phyloP scores from a whole-genome alignment of 495 filamentous ascomycete species.

The Podospora comata region DNA sequence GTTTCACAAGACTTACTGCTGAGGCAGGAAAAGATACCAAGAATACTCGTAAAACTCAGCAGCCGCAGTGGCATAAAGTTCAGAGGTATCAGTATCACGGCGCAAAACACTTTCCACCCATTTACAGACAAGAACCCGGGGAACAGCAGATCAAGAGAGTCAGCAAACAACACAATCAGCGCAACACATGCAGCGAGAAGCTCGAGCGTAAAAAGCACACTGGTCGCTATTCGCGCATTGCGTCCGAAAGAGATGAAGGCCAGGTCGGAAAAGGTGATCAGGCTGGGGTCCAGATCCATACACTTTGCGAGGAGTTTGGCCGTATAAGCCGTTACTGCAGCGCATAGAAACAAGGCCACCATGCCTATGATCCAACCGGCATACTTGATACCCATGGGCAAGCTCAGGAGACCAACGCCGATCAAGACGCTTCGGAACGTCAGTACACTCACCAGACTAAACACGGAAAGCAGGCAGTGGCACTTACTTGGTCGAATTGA shows the following conservation, averaged over 20 bases:
- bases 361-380: slow-evolving; percentile 88
- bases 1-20: slow-evolving; percentile 59
- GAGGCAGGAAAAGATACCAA: slow-evolving; percentile 85
- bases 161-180: slow-evolving; percentile 88
- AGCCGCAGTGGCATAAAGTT: slow-evolving; percentile 81
- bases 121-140: slow-evolving; percentile 62
- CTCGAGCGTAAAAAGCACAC: slow-evolving; percentile 83
- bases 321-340: slow-evolving; percentile 77
- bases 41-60: slow-evolving; percentile 83
- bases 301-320: slow-evolving; percentile 84
- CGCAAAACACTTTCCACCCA: slow-evolving; percentile 85
- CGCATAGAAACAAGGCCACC: slow-evolving; percentile 67
- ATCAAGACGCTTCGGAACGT: slow-evolving; percentile 62
- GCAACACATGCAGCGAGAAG: slow-evolving; percentile 87
- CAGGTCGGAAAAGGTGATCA: slow-evolving; percentile 88
- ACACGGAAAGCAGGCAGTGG: neutral
- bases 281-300: slow-evolving; percentile 69
- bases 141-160: slow-evolving; percentile 77
- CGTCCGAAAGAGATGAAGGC: slow-evolving; percentile 91
- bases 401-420: slow-evolving; percentile 81
- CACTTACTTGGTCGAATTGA: slow-evolving; percentile 83
- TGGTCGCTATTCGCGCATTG: slow-evolving; percentile 72
- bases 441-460: neutral
- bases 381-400: slow-evolving; percentile 87
- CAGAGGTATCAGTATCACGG: slow-evolving; percentile 74